phyloP scores from a whole-genome alignment of 2,329 filamentous ascomycete genomes.

The Pseudogymnoascus sp. region DNA sequence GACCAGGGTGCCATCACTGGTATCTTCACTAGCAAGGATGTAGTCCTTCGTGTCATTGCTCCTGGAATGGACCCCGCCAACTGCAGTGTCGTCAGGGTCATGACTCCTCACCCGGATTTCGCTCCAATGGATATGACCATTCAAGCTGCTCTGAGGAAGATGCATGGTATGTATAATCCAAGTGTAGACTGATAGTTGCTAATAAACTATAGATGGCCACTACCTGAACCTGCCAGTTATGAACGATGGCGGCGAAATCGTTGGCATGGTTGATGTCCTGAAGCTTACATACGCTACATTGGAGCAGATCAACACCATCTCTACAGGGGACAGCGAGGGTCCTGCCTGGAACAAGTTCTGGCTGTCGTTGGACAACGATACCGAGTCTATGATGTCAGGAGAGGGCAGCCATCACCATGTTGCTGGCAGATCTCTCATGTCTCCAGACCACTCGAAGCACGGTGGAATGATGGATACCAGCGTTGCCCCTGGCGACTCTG shows the following conservation, averaged over 20 bases:
- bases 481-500: conserved; percentile 86
- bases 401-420: conserved; percentile 69
- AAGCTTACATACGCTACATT: conserved; percentile 97
- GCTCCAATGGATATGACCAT: conserved; percentile 99
- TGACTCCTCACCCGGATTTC: conserved; percentile 98
- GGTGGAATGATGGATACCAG: conserved; percentile 67
- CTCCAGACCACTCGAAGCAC: conserved; percentile 62
- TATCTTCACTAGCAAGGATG: conserved; percentile 99
- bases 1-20: conserved; percentile 96
- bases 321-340: conserved; percentile 78
- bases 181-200: conserved; percentile 18
- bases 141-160: conserved; percentile 93
- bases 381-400: conserved; percentile 92
- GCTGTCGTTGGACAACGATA: conserved; percentile 90
- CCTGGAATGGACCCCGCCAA: conserved; percentile 88
- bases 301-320: conserved; percentile 96
- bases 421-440: conserved; percentile 68
- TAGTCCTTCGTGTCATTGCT: conserved; percentile 94
- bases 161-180: conserved; percentile 70
- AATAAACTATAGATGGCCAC: conserved; percentile 65
- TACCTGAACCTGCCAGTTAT: conserved; percentile 98
- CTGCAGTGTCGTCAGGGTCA: conserved; percentile 96
- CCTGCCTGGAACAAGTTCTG: conserved; percentile 99
- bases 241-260: conserved; percentile 94
- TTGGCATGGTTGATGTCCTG: conserved; percentile 98